phyloP scores from a whole-genome alignment of 2,329 filamentous ascomycete species.

The Alternaria longipes region DNA sequence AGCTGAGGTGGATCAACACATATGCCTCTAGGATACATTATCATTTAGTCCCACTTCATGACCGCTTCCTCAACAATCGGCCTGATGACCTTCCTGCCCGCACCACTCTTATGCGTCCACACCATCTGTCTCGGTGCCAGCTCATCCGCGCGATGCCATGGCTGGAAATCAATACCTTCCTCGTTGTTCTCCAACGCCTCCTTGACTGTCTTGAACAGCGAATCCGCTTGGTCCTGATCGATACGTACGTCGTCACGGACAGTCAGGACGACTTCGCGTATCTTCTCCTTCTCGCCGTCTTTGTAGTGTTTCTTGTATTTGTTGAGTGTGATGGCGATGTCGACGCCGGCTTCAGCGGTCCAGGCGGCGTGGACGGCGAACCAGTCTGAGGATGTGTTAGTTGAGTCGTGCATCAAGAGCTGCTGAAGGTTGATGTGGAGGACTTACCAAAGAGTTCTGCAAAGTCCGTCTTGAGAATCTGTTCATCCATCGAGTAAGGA shows the following conservation, averaged over 20 bases:
- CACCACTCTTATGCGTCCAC: slow-evolving; percentile 54
- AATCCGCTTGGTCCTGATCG: slow-evolving; percentile 55
- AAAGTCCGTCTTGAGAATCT: slow-evolving; percentile 58
- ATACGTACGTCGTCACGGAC: slow-evolving; percentile 58
- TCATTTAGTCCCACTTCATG: slow-evolving; percentile 48
- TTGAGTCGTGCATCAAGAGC: background rate
- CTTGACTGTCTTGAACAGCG: slow-evolving; percentile 53
- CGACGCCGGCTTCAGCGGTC: slow-evolving; percentile 57
- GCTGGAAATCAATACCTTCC: slow-evolving; percentile 51
- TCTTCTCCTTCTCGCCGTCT: slow-evolving; percentile 56
- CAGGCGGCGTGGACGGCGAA: slow-evolving; percentile 60
- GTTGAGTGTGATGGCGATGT: slow-evolving; percentile 57
- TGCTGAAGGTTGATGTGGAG: background rate
- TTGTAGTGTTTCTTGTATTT: slow-evolving; percentile 56
- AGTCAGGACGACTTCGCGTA: slow-evolving; percentile 58
- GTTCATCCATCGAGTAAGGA: slow-evolving; percentile 58
- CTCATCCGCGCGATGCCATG: slow-evolving; percentile 56
- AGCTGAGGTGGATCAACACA: background rate
- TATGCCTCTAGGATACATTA: background rate
- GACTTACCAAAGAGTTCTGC: slow-evolving; percentile 53
- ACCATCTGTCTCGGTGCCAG: slow-evolving; percentile 58
- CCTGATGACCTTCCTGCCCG: slow-evolving; percentile 56
- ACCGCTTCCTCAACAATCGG: slow-evolving; percentile 59
- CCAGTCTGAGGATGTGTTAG: slow-evolving; percentile 46
- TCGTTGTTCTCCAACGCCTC: slow-evolving; percentile 55